Conservation (phyloP, 768 basidiomycete species). For the Leccinum disarticulatum region DNA sequence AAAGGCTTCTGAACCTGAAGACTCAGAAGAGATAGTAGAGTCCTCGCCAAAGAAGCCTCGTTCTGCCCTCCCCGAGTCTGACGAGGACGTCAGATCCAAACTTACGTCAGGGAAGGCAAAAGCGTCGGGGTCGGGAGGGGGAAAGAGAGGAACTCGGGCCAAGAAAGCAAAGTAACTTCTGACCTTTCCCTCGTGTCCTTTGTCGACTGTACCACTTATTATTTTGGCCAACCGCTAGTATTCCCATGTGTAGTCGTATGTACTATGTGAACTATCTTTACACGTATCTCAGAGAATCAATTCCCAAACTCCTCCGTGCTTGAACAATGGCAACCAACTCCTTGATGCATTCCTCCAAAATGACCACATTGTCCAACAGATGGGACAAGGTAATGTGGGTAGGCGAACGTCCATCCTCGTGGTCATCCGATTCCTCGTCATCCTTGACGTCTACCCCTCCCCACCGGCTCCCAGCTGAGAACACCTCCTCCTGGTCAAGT, state of each 20-base stretch:
- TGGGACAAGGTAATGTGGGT: conserved; percentile 72
- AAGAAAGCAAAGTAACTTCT: conserved; percentile 37
- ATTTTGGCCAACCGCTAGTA: not conserved
- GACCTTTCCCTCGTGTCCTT: not conserved
- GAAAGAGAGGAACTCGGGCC: conserved; percentile 31
- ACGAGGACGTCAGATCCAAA: conserved; percentile 62
- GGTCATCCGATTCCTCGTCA: conserved; percentile 17
- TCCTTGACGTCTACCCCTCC: conserved; percentile 32
- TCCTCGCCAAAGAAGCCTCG: conserved; percentile 53
- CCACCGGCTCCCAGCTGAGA: conserved; percentile 48
- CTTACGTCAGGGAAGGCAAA: conserved; percentile 51
- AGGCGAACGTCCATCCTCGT: conserved; percentile 32
- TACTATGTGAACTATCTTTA: conserved; percentile 30
- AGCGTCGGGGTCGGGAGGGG: conserved; percentile 23
- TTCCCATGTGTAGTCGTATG: conserved; percentile 9
- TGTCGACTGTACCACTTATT: conserved; percentile 2
- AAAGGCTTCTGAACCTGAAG: conserved; percentile 33
- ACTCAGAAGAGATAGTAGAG: conserved; percentile 36
- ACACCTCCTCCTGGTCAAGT: conserved; percentile 70
- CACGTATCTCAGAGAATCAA: conserved; percentile 78
- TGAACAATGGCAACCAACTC: conserved; percentile 86
- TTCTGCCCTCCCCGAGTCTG: conserved; percentile 52
- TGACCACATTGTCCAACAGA: conserved; percentile 90
- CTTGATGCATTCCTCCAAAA: conserved; percentile 93
- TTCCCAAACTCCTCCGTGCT: conserved; percentile 78